These are phyloP conservation scores for Exophiala lecanii-corni DNA, from an alignment of 2,329 filamentous ascomycete genomes.

Conservation along the genomic window DNA sequence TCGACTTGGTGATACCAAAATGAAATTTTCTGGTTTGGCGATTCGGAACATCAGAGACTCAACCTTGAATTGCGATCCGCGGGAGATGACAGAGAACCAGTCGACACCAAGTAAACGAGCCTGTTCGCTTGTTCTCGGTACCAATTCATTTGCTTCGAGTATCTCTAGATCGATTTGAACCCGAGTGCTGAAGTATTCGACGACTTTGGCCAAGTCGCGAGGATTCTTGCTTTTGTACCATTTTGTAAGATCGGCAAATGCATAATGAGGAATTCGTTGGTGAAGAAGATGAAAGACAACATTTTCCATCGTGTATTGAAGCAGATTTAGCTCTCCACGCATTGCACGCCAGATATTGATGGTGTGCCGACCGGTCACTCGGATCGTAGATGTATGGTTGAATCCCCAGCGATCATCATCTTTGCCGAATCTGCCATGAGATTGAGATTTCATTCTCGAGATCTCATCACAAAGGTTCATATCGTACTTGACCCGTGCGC, in stretches of 20 bases:
- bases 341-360: slow-evolving; percentile 98
- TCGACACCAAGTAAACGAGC: slow-evolving; percentile 88
- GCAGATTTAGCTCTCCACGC: slow-evolving; percentile 82
- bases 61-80: slow-evolving; percentile 96
- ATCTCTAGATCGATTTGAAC: slow-evolving; percentile 85
- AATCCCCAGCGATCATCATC: slow-evolving; percentile 90
- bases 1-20: slow-evolving; percentile 81
- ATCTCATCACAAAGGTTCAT: slow-evolving; percentile 88
- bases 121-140: slow-evolving; percentile 87
- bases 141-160: slow-evolving; percentile 80
- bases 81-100: slow-evolving; percentile 92
- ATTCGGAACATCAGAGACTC: slow-evolving; percentile 99
- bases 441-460: slow-evolving; percentile 79
- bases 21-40: slow-evolving; percentile 91
- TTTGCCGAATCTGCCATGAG: slow-evolving; percentile 77
- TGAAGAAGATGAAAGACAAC: slow-evolving; percentile 89
- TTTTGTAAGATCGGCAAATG: slow-evolving; percentile 68
- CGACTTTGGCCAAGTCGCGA: slow-evolving; percentile 65
- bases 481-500: slow-evolving; percentile 79
- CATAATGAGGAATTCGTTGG: slow-evolving; percentile 80
- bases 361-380: slow-evolving; percentile 89
- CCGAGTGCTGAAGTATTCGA: slow-evolving; percentile 72
- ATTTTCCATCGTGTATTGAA: slow-evolving; percentile 96
- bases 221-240: slow-evolving; percentile 73
- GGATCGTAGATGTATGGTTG: slow-evolving; percentile 85